Evolutionary conservation across 805 yeast genomes (phyloP).

Genomic region (Grigorovia transvaalensis): DNA sequence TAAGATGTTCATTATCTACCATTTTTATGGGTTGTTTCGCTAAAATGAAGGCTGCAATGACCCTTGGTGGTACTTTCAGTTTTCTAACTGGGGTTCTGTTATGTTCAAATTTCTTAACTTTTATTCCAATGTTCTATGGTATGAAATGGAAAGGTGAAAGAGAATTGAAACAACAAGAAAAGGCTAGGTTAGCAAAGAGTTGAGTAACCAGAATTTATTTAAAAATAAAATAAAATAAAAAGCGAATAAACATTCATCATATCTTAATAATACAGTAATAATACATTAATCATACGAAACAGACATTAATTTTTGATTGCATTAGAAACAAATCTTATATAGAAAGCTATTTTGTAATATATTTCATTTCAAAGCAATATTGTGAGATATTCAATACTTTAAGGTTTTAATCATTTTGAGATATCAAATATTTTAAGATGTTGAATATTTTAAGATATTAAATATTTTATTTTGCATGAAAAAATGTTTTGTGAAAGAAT

Average conservation of each 20-base stretch:
- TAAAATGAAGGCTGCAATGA: constrained; percentile 46
- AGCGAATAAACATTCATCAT: neutral
- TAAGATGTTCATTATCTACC: constrained; percentile 62
- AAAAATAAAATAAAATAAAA: too few species aligned
- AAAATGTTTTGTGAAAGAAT: too few species aligned
- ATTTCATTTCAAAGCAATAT: too few species aligned
- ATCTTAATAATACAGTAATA: neutral
- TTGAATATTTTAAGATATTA: too few species aligned
- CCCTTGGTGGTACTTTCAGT: constrained; percentile 67
- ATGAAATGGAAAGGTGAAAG: constrained; percentile 27
- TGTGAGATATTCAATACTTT: too few species aligned
- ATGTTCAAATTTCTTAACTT: constrained; percentile 19
- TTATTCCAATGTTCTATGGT: constrained; percentile 31
- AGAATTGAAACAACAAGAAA: constrained; percentile 3
- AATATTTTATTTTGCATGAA: too few species aligned
- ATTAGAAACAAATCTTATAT: neutral
- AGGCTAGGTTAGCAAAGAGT: neutral
- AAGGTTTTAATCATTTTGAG: too few species aligned
- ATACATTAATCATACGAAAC: neutral
- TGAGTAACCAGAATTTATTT: neutral
- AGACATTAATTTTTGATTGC: neutral
- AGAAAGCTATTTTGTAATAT: neutral
- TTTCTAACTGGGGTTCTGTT: constrained; percentile 46
- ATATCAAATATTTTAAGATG: too few species aligned
- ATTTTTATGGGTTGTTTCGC: constrained; percentile 58